A percentile compares a stretch with the other conserved stretches of the same genome.
Evolutionary conservation across 257 asterid species (phyloP).

Genomic region (Solanum chaucha): DNA sequence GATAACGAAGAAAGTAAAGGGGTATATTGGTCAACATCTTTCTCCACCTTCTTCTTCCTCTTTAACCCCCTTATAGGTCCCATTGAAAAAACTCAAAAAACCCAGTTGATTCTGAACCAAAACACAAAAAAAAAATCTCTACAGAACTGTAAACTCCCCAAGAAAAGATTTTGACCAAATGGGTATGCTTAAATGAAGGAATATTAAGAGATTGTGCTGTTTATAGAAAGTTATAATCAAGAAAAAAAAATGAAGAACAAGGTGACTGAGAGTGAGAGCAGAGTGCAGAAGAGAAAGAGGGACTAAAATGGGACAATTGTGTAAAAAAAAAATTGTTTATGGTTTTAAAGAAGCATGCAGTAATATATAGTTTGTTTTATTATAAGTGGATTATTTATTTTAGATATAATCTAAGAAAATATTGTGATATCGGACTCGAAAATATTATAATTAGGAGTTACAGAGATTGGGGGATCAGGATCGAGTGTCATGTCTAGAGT

Average conservation of each 20-base stretch:
- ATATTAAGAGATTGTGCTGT: neutral
- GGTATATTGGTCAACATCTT: constrained; percentile 5
- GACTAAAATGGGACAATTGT: neutral
- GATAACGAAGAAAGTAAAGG: neutral
- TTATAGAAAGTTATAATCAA: neutral
- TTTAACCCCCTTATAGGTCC: constrained; percentile 13
- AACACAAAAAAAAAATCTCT: neutral
- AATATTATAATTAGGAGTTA: neutral
- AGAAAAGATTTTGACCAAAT: neutral
- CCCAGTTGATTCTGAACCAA: neutral
- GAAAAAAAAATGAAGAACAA: neutral
- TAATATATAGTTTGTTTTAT: neutral
- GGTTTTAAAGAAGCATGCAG: neutral
- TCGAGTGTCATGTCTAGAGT: neutral
- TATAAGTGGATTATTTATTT: neutral
- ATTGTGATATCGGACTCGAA: neutral
- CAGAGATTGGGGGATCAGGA: neutral
- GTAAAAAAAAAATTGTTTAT: neutral
- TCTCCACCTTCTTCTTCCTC: constrained; percentile 5
- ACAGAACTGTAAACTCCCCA: neutral
- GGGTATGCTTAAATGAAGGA: neutral
- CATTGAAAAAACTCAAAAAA: constrained; percentile 4
- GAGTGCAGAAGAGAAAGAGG: neutral
- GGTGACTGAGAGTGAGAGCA: neutral
- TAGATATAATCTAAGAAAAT: neutral